Percentiles rank a stretch among this genome's conserved stretches.
Conservation (phyloP, 2,329 filamentous ascomycete species). For the Drechmeria coniospora region DNA sequence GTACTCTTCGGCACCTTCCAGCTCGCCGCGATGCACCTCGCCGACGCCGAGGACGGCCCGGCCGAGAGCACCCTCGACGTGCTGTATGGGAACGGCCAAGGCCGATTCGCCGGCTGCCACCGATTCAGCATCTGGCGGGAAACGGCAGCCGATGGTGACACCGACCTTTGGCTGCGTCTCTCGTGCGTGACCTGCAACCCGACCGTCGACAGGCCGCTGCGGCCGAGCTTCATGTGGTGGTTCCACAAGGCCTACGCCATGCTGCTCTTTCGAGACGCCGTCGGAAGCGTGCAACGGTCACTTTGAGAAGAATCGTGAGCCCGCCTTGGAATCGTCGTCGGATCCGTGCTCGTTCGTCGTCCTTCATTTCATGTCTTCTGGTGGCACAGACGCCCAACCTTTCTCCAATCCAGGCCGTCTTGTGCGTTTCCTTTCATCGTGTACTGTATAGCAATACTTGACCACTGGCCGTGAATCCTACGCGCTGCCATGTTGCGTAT, state of each 20-base stretch:
- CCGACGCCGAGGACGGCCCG: neutral
- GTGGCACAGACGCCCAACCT: too few relatives aligned
- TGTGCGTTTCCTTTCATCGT: too few relatives aligned
- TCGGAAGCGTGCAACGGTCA: conserved; percentile 2
- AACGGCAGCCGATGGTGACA: neutral
- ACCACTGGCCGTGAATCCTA: too few relatives aligned
- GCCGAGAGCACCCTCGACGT: conserved; percentile 14
- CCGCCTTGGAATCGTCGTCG: too few relatives aligned
- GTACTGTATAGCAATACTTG: too few relatives aligned
- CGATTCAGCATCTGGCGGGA: conserved; percentile 12
- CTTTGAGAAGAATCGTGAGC: neutral
- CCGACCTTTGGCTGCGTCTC: conserved; percentile 7
- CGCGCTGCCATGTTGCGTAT: too few relatives aligned
- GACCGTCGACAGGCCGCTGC: conserved; percentile 6
- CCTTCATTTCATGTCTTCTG: too few relatives aligned
- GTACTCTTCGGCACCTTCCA: conserved; percentile 14
- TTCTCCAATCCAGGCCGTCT: too few relatives aligned
- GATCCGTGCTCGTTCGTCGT: too few relatives aligned
- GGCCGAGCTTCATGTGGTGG: conserved; percentile 4
- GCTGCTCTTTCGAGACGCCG: conserved; percentile 11
- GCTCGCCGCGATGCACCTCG: conserved; percentile 6
- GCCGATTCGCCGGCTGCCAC: conserved; percentile 13
- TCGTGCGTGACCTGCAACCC: conserved; percentile 14
- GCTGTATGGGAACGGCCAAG: conserved; percentile 12
- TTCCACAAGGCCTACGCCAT: conserved; percentile 13